Conservation (phyloP, 768 basidiomycete species). For the Boletellus sp. region DNA sequence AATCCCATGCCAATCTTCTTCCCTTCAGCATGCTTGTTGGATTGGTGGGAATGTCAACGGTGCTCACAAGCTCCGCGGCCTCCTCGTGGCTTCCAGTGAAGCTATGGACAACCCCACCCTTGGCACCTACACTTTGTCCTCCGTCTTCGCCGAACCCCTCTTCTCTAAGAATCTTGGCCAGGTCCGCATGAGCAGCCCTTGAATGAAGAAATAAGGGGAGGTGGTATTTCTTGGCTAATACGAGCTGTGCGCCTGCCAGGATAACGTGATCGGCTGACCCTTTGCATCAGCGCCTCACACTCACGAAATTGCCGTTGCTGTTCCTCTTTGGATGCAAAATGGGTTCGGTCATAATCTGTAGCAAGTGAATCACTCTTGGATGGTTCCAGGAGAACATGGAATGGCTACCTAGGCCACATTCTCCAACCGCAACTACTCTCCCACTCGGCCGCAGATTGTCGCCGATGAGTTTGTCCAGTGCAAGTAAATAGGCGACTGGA, state of each 20-base stretch:
- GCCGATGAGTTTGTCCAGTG: conserved; percentile 52
- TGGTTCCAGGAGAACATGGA: neutral
- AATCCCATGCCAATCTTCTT: conserved; percentile 69
- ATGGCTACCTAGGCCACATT: conserved; percentile 67
- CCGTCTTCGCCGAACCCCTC: conserved; percentile 61
- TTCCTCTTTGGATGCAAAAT: conserved; percentile 55
- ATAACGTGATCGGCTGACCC: neutral
- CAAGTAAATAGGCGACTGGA: conserved; percentile 56
- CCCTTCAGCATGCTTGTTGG: neutral
- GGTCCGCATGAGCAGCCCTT: conserved; percentile 68
- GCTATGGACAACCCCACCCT: conserved; percentile 79
- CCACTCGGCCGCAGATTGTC: conserved; percentile 49
- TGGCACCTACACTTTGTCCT: conserved; percentile 51
- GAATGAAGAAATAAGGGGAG: conserved; percentile 82
- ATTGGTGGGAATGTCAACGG: neutral
- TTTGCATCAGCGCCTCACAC: conserved; percentile 18
- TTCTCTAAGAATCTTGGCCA: conserved; percentile 60
- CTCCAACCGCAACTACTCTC: conserved; percentile 69
- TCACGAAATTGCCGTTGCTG: conserved; percentile 64
- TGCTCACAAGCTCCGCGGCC: conserved; percentile 58
- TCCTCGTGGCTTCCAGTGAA: conserved; percentile 70
- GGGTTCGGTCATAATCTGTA: conserved; percentile 73
- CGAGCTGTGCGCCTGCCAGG: conserved; percentile 48
- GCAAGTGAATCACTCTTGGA: neutral
- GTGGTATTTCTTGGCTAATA: conserved; percentile 63